phyloP scores from a whole-genome alignment of 192 early-diverging fungal species.

The Phycomyces blakesleeanus region DNA sequence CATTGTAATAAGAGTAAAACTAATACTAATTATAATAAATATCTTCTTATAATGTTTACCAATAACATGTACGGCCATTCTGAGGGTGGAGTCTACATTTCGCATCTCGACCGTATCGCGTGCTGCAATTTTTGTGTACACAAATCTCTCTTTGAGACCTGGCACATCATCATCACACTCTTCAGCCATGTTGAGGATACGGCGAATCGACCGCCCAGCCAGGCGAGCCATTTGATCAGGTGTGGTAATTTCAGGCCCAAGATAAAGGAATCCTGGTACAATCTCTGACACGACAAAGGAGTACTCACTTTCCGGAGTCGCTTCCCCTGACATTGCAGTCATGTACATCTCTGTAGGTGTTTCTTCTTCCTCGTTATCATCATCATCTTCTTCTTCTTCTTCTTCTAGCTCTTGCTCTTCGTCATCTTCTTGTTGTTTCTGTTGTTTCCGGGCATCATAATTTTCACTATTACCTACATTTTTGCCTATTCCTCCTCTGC shows the following conservation, averaged over 20 bases:
- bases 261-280: constrained; percentile 53
- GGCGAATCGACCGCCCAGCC: constrained; percentile 51
- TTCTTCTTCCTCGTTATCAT: neutral
- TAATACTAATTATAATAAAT: too few relatives aligned
- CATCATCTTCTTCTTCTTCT: too few relatives aligned
- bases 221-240: constrained; percentile 51
- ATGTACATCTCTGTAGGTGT: neutral
- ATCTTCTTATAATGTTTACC: too few relatives aligned
- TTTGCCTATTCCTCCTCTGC: too few relatives aligned
- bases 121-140: constrained; percentile 48
- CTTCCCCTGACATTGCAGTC: constrained; percentile 11
- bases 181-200: constrained; percentile 77
- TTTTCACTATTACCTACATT: too few relatives aligned
- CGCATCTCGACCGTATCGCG: constrained; percentile 62
- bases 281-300: constrained; percentile 54
- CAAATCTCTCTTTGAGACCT: constrained; percentile 33
- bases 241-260: constrained; percentile 67
- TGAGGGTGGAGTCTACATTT: constrained; percentile 57
- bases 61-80: constrained; percentile 64
- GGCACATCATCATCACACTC: constrained; percentile 59
- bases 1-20: too few relatives aligned
- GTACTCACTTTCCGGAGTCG: constrained; percentile 28
- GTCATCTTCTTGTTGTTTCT: too few relatives aligned
- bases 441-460: too few relatives aligned
- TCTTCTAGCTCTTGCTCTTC: too few relatives aligned